Conservation (phyloP, 257 asterid genomes). For the Coffea eugenioides region DNA sequence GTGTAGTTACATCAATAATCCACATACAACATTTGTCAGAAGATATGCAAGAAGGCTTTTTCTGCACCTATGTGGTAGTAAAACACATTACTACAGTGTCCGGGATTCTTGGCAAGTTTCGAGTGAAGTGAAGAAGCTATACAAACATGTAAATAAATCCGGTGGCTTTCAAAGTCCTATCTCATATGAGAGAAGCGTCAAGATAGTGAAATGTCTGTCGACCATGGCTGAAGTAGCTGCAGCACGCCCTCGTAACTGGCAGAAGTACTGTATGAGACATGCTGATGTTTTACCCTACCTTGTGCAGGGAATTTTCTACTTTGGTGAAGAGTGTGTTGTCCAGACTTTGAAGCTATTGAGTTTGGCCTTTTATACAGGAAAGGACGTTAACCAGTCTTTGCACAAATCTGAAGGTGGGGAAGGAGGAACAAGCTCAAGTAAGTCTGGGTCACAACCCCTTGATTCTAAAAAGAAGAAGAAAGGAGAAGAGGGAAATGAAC, state of each 20-base stretch:
- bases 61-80: constrained; percentile 95
- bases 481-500: constrained; percentile 88
- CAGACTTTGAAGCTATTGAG: constrained; percentile 84
- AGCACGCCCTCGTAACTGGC: constrained; percentile 98
- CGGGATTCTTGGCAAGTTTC: constrained; percentile 98
- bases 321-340: constrained; percentile 90
- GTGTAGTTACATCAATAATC: constrained; percentile 94
- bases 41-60: constrained; percentile 96
- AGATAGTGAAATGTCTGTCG: constrained; percentile 84
- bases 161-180: constrained; percentile 88
- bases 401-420: constrained; percentile 83
- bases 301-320: constrained; percentile 77
- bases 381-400: constrained; percentile 58
- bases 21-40: constrained; percentile 78
- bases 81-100: constrained; percentile 94
- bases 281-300: constrained; percentile 74
- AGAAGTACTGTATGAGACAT: constrained; percentile 88
- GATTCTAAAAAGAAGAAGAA: constrained; percentile 92
- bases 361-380: constrained; percentile 88
- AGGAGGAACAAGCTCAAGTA: constrained; percentile 51
- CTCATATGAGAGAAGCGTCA: constrained; percentile 93
- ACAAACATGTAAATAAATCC: constrained; percentile 82
- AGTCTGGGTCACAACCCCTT: constrained; percentile 60
- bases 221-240: constrained; percentile 93
- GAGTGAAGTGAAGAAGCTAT: constrained; percentile 80